Conservation (phyloP, 306 rosid species). For the Abrus precatorius region DNA sequence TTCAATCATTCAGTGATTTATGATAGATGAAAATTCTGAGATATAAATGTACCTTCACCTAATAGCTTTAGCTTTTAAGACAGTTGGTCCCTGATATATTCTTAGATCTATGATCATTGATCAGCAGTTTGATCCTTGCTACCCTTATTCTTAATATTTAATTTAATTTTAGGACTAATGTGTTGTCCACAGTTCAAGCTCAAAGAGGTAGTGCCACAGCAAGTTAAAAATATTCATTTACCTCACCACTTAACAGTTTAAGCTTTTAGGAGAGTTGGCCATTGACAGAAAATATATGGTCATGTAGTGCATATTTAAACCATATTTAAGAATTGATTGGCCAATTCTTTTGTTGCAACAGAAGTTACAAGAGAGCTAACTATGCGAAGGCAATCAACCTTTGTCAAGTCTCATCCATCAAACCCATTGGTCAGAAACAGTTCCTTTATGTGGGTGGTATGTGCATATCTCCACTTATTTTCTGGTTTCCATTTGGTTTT, state of each 20-base stretch:
- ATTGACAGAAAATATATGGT: conserved; percentile 8
- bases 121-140: not conserved
- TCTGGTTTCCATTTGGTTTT: conserved; percentile 29
- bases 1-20: not conserved
- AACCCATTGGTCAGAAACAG: conserved; percentile 67
- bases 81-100: not conserved
- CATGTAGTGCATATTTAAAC: conserved; percentile 32
- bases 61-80: not conserved
- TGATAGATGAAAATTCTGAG: conserved; percentile 32
- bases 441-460: conserved; percentile 83
- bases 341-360: conserved; percentile 53
- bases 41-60: not conserved
- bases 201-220: not conserved
- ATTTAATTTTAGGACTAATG: not conserved
- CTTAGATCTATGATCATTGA: conserved; percentile 12
- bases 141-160: not conserved
- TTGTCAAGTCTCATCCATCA: conserved; percentile 77
- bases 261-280: conserved; percentile 1
- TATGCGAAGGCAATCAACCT: conserved; percentile 85
- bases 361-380: conserved; percentile 76
- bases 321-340: conserved; percentile 12
- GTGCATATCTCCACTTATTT: conserved; percentile 47
- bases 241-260: conserved; percentile 25
- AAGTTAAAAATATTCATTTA: conserved; percentile 26
- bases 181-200: not conserved